Percentiles rank a stretch among this genome's conserved stretches.
phyloP scores from a whole-genome alignment of 257 asterid genomes.

The Sherardia arvensis region DNA sequence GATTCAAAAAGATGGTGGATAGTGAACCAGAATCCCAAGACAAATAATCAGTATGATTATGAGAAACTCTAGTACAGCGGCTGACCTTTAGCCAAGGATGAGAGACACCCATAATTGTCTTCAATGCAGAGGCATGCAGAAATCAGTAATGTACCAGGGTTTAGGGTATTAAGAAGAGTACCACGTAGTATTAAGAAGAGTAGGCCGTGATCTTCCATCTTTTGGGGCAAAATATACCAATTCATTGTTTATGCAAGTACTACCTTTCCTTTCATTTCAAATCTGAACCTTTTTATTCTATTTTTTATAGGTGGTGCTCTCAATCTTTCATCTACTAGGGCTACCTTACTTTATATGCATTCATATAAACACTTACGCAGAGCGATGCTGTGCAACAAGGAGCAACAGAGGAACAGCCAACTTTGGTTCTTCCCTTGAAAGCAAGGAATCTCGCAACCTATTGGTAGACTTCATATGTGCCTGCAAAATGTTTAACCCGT shows the following conservation, averaged over 20 bases:
- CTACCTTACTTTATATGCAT: not conserved
- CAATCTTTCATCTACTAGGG: not conserved
- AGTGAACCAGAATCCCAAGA: not conserved
- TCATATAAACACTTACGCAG: conserved; percentile 48
- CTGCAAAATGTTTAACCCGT: conserved; percentile 34
- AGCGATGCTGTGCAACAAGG: conserved; percentile 93
- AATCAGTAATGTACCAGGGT: too few relatives aligned
- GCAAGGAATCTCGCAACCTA: conserved; percentile 87
- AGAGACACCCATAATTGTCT: too few relatives aligned
- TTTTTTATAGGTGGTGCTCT: not conserved
- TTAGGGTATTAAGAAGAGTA: too few relatives aligned
- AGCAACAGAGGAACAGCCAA: conserved; percentile 90
- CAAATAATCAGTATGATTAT: not conserved
- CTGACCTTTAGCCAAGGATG: not conserved
- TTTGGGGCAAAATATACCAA: too few relatives aligned
- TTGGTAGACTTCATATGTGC: conserved; percentile 89
- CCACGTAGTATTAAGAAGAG: too few relatives aligned
- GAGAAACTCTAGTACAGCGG: not conserved
- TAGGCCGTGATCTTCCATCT: too few relatives aligned
- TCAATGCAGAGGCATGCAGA: too few relatives aligned
- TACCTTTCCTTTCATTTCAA: not conserved
- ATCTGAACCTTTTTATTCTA: not conserved
- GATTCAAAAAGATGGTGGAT: not conserved
- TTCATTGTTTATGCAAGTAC: too few relatives aligned
- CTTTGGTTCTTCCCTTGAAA: conserved; percentile 85